These are phyloP conservation scores for Candida morakotiae DNA, from an alignment of 805 yeast species.

Conservation along the genomic window DNA sequence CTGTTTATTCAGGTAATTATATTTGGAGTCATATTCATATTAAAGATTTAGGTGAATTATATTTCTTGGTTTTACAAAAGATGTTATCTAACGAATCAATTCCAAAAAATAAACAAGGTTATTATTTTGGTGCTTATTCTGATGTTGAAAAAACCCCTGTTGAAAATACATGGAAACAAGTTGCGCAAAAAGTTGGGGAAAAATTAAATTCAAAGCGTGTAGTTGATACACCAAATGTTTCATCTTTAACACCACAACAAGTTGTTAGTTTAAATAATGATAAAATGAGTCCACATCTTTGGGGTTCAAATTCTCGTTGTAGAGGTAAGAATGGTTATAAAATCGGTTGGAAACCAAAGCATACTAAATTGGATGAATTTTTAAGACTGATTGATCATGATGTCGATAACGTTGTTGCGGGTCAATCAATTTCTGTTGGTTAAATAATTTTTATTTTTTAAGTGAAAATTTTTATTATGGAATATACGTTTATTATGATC, in stretches of 20 bases:
- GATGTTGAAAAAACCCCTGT: slow-evolving; percentile 12
- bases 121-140: slow-evolving; percentile 25
- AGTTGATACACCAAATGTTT: slow-evolving; percentile 14
- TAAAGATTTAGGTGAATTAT: slow-evolving; percentile 28
- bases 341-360: slow-evolving; percentile 26
- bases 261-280: slow-evolving; percentile 12
- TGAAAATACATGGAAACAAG: slow-evolving; percentile 26
- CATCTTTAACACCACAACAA: slow-evolving; percentile 12
- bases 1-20: slow-evolving; percentile 26
- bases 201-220: slow-evolving; percentile 13
- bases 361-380: slow-evolving; percentile 11
- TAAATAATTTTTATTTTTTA: neutral
- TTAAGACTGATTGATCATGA: slow-evolving; percentile 17
- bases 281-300: slow-evolving; percentile 15
- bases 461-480: neutral
- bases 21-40: slow-evolving; percentile 35
- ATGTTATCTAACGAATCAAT: slow-evolving; percentile 17
- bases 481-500: neutral
- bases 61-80: slow-evolving; percentile 18
- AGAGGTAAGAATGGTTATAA: slow-evolving; percentile 21
- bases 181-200: slow-evolving; percentile 17
- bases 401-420: slow-evolving; percentile 10
- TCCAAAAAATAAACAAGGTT: slow-evolving; percentile 28
- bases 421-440: neutral
- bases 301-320: slow-evolving; percentile 25